Percentiles rank a stretch among this genome's conserved stretches.
Conservation (phyloP, 163 green algal species). For the Chloroidium sp. region DNA sequence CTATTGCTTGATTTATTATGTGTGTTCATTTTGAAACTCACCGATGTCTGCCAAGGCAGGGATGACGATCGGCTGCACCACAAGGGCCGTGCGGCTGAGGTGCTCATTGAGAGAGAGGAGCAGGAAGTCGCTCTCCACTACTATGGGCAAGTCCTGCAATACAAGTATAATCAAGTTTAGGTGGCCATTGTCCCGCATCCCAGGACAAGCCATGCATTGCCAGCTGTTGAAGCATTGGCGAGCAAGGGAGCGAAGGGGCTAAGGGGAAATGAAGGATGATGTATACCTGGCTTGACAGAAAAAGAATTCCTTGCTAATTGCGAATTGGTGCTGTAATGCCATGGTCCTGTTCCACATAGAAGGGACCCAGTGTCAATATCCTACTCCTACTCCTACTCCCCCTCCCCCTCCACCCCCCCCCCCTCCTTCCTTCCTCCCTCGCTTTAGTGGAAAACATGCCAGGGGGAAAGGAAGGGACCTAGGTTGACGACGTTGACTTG, state of each 20-base stretch:
- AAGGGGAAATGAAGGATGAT: neutral
- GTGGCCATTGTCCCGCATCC: neutral
- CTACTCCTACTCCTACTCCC: no score
- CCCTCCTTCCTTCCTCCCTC: neutral
- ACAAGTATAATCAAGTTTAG: neutral
- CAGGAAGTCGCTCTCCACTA: conserved; percentile 53
- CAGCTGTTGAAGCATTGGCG: no score
- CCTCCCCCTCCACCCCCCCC: no score
- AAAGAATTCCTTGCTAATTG: no score
- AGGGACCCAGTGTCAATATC: no score
- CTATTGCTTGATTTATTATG: no score
- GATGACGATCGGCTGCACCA: conserved; percentile 71
- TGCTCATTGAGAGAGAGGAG: conserved; percentile 74
- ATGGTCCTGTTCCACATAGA: no score
- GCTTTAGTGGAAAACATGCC: neutral
- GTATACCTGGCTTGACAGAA: neutral
- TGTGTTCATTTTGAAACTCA: neutral
- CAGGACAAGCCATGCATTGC: no score
- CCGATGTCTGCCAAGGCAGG: neutral
- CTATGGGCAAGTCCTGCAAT: conserved; percentile 23
- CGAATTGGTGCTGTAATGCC: no score
- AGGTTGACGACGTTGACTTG: conserved; percentile 72
- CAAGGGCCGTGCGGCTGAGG: conserved; percentile 57
- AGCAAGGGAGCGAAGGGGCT: no score
- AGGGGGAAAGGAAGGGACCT: conserved; percentile 27